These are phyloP conservation scores for Mycena rosella DNA, from an alignment of 768 basidiomycete species.

Conservation along the genomic window DNA sequence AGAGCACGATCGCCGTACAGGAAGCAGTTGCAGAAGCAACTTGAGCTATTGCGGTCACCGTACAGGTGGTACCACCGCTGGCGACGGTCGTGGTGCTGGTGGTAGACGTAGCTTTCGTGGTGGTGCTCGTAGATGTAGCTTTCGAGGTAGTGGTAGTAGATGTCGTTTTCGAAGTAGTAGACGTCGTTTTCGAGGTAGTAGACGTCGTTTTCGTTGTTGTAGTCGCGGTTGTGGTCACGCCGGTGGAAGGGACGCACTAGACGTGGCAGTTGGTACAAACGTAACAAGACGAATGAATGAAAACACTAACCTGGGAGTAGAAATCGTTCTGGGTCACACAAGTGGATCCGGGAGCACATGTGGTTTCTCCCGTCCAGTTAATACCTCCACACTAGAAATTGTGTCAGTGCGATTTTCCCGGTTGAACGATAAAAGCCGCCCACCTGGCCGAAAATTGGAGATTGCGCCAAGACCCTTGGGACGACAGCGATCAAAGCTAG, in stretches of 20 bases:
- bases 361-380: conserved; percentile 13
- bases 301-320: conserved; percentile 18
- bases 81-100: conserved; percentile 11
- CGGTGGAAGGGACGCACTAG: conserved; percentile 18
- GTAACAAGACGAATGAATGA: background rate
- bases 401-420: conserved; percentile 1
- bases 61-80: conserved; percentile 19
- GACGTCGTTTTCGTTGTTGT: conserved; percentile 13
- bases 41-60: conserved; percentile 25
- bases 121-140: background rate
- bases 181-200: conserved; percentile 1
- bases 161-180: no score
- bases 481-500: conserved; percentile 19
- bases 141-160: conserved; percentile 5
- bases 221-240: background rate
- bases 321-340: conserved; percentile 12
- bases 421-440: background rate
- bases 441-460: conserved; percentile 22
- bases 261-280: conserved; percentile 3
- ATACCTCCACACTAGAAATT: conserved; percentile 19
- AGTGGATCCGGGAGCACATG: conserved; percentile 7
- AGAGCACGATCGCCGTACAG: conserved; percentile 29
- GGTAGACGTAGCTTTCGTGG: conserved; percentile 6
- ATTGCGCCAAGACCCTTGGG: conserved; percentile 19
- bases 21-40: conserved; percentile 29